Conservation (phyloP, 2,329 filamentous ascomycete species). For the Calonectria ilicicola region DNA sequence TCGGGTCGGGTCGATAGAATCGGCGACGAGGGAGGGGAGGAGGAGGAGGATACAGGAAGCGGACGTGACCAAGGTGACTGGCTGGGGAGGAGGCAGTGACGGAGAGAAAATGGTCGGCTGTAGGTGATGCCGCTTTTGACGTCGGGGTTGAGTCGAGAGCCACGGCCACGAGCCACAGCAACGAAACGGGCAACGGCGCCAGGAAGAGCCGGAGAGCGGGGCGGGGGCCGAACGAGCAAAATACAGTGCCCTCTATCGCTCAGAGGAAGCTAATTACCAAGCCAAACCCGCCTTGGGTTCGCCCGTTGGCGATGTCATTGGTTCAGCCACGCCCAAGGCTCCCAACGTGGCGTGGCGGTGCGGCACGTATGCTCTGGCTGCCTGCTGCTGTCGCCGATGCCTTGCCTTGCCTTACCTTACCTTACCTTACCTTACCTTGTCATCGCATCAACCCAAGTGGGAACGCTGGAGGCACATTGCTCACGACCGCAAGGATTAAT, state of each 20-base stretch:
- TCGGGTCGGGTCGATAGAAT: constrained; percentile 5
- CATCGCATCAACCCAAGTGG: constrained; percentile 8
- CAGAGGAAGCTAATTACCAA: constrained; percentile 25
- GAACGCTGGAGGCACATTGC: not conserved
- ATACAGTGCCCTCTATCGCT: constrained; percentile 1
- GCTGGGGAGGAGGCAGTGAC: constrained; percentile 37
- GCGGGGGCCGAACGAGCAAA: constrained; percentile 4
- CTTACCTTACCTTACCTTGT: not conserved
- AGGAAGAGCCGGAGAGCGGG: constrained; percentile 10
- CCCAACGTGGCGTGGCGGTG: constrained; percentile 16
- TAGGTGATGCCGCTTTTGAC: constrained; percentile 27
- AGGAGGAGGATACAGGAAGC: constrained; percentile 17
- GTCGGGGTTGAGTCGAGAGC: constrained; percentile 8
- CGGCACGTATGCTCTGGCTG: constrained; percentile 17
- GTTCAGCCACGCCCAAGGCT: constrained; percentile 21
- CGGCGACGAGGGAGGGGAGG: constrained; percentile 4
- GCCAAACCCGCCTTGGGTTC: constrained; percentile 12
- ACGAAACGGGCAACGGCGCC: constrained; percentile 13
- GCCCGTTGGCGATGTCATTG: constrained; percentile 8
- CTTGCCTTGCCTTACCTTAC: too few relatives aligned
- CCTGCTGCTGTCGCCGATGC: constrained; percentile 6
- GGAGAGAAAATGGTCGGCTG: constrained; percentile 19
- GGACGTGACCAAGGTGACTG: constrained; percentile 33
- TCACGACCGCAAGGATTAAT: not conserved
- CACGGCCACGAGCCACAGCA: constrained; percentile 12